Evolutionary conservation across 164 flowering plant species (phyloP), one percentile per base, ranked within the genome.

Genomic region (Amborella trichopoda): DNA sequence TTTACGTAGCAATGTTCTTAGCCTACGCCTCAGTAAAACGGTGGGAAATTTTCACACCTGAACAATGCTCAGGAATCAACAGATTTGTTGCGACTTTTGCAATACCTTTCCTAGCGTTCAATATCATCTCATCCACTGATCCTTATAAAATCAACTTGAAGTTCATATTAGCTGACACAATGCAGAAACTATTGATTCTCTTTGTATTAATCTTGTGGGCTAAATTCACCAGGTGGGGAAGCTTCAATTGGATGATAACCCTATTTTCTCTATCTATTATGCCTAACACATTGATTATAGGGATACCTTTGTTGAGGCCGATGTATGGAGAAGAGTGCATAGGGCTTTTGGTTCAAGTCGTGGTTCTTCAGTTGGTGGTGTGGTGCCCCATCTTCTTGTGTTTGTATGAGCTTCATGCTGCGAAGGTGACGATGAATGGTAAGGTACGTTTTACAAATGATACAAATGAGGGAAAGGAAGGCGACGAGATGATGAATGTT

Each of bases 41-140:
- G n/a, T n/a, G n/a, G n/a, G n/a, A n/a, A n/a, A n/a, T n/a, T n/a
- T n/a, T n/a, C n/a, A n/a, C n/a, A n/a, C n/a, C n/a, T n/a, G n/a
- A n/a, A n/a, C n/a, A n/a, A n/a, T 39, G 43, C 43, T 39, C 43
- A 39, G 43, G 43, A 13, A 39, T 39, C 43, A 39, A 39, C 43
- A 12, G 18, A 39, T 39, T 39, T 20, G 43, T 39, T 20, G 43
- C 3, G 9, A 20, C 18, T 18, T 39, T 39, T 20, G 43, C 43
- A 9, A 39, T 39, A n/a, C 43, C 43, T 11, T 20, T 39, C 19
- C 43, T 39, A 12, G 13, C 43, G 13, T 39, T 39, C 43, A 17
- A 39, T 13, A 13, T 30, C 43, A 39, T 39, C 6, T 39, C 43
- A n/a, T 6, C 9, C 19, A 32, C 11, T 32, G n/a, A 39, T 18